Percentiles rank a stretch among this genome's conserved stretches.
Conservation (phyloP, 345 rosid species). For the Balakata baccata region DNA sequence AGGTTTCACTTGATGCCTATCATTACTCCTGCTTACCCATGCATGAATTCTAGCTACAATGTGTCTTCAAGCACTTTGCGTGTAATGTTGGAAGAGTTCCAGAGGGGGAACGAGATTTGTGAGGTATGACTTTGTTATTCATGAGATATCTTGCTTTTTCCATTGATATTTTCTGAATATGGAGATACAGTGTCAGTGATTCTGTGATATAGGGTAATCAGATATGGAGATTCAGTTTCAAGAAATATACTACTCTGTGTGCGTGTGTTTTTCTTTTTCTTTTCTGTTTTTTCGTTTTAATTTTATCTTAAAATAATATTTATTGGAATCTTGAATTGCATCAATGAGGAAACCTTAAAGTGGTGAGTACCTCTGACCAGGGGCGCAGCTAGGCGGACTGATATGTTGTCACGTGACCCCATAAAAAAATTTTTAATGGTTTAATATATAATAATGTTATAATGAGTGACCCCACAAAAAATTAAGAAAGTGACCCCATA, state of each 20-base stretch:
- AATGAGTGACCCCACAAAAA: no score
- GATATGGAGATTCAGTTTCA: not conserved
- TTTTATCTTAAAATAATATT: not conserved
- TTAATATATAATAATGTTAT: no score
- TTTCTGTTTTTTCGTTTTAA: not conserved
- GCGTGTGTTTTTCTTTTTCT: no score
- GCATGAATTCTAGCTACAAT: conserved; percentile 97
- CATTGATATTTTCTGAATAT: not conserved
- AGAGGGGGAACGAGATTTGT: conserved; percentile 85
- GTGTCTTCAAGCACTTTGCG: conserved; percentile 86
- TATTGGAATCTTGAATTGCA: not conserved
- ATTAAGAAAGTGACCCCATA: no score
- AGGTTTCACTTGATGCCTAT: conserved; percentile 91
- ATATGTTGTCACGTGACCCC: no score
- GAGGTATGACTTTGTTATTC: conserved; percentile 58
- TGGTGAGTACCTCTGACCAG: not conserved
- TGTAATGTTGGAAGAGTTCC: conserved; percentile 87
- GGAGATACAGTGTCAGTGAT: not conserved
- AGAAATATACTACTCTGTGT: not conserved
- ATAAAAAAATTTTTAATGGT: no score
- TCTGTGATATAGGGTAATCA: not conserved
- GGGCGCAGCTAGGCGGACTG: no score
- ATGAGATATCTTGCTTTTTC: not conserved
- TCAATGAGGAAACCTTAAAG: not conserved
- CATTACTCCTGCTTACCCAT: conserved; percentile 96